phyloP scores from a whole-genome alignment of 139 green algal genomes.

The Chlorella sp. region DNA sequence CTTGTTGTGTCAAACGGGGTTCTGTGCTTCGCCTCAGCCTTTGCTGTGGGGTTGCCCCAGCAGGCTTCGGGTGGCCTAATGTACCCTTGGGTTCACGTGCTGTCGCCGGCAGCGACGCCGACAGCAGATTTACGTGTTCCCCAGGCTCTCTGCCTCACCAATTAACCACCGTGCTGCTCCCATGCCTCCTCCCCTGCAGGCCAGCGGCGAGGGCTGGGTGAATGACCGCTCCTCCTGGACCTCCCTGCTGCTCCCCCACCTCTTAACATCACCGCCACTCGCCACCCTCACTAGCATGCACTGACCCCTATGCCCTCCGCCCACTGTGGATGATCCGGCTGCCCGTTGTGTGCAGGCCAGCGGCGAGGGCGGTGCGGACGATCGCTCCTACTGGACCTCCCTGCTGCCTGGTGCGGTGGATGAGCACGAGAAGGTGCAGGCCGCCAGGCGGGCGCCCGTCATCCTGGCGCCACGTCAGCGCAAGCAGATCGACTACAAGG shows the following conservation, averaged over 20 bases:
- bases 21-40: too few species aligned
- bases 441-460: neutral
- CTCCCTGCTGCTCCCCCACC: neutral
- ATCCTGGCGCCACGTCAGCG: slow-evolving; percentile 55
- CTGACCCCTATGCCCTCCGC: neutral
- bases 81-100: too few species aligned
- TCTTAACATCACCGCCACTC: neutral
- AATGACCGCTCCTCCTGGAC: neutral
- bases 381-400: slow-evolving; percentile 66
- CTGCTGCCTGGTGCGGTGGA: slow-evolving; percentile 69
- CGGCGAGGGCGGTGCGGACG: slow-evolving; percentile 13
- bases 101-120: too few species aligned
- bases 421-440: slow-evolving; percentile 13
- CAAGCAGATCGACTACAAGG: slow-evolving; percentile 65
- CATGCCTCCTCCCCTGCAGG: neutral
- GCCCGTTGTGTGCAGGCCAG: neutral
- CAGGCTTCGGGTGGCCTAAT: too few species aligned
- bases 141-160: neutral
- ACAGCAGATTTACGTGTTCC: too few species aligned
- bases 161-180: neutral
- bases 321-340: neutral
- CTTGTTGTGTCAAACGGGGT: too few species aligned
- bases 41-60: too few species aligned
- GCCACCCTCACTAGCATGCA: neutral
- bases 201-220: neutral